phyloP scores from a whole-genome alignment of 2,329 filamentous ascomycete species.

The Fusarium sp. region DNA sequence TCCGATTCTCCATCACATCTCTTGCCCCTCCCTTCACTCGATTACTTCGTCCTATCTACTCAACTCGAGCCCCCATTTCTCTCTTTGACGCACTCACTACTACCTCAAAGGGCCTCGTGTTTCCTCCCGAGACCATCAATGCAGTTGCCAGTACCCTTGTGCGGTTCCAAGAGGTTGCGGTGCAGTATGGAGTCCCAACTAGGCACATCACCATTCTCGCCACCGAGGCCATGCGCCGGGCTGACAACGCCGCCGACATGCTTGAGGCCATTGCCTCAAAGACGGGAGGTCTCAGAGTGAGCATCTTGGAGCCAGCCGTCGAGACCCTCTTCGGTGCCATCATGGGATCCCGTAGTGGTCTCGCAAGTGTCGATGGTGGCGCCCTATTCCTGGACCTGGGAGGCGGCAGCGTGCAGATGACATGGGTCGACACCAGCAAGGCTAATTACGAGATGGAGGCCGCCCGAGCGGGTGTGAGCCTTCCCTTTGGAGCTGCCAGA shows the following conservation, averaged over 20 bases:
- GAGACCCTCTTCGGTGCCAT: constrained; percentile 84
- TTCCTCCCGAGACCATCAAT: constrained; percentile 68
- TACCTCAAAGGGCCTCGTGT: constrained; percentile 54
- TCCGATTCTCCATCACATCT: constrained; percentile 90
- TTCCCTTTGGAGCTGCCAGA: constrained; percentile 72
- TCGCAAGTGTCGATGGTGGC: constrained; percentile 68
- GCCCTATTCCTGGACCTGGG: constrained; percentile 90
- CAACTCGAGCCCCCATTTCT: constrained; percentile 83
- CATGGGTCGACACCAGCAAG: constrained; percentile 67
- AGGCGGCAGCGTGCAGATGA: constrained; percentile 76
- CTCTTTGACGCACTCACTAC: constrained; percentile 84
- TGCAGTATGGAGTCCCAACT: constrained; percentile 74
- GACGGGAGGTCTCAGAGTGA: constrained; percentile 75
- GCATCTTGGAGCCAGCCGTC: constrained; percentile 80
- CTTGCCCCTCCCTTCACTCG: constrained; percentile 78
- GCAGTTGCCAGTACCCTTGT: constrained; percentile 75
- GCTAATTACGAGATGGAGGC: constrained; percentile 64
- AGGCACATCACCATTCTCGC: constrained; percentile 80
- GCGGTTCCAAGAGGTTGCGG: constrained; percentile 78
- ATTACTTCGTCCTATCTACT: constrained; percentile 81
- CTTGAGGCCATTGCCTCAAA: constrained; percentile 70
- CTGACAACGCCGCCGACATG: constrained; percentile 79
- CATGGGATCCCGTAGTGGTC: constrained; percentile 83
- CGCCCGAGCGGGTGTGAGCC: constrained; percentile 66
- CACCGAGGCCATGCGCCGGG: constrained; percentile 89